These are phyloP conservation scores for Ascodesmis nigricans DNA, from an alignment of 495 filamentous ascomycete genomes.

Conservation along the genomic window DNA sequence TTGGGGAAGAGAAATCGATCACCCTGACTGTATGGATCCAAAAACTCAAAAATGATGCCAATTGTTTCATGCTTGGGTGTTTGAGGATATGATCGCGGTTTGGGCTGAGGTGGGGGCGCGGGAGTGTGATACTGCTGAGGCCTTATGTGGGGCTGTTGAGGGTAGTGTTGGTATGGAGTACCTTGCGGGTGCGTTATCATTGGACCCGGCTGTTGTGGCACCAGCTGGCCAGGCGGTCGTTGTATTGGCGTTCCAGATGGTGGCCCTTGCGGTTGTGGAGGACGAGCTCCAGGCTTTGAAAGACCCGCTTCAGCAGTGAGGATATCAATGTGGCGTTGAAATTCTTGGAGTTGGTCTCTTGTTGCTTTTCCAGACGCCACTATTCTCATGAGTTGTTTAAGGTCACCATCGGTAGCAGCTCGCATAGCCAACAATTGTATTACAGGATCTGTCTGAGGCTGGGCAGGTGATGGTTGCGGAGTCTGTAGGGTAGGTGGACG, in stretches of 20 bases:
- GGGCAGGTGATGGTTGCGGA: conserved; percentile 12
- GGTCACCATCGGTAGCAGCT: conserved; percentile 60
- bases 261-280: conserved; percentile 7
- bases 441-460: conserved; percentile 58
- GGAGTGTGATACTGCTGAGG: conserved; percentile 3
- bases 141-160: conserved; percentile 6
- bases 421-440: conserved; percentile 80
- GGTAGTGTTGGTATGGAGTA: conserved; percentile 11
- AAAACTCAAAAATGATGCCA: conserved; percentile 67
- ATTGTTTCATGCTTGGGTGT: conserved; percentile 38
- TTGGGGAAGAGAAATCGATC: conserved; percentile 83
- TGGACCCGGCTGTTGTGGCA: conserved; percentile 8
- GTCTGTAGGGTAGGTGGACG: conserved; percentile 15
- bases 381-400: conserved; percentile 92
- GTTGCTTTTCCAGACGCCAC: conserved; percentile 75
- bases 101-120: conserved; percentile 26
- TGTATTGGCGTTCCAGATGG: conserved; percentile 6
- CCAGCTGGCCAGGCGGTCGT: conserved; percentile 6
- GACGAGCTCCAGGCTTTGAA: conserved; percentile 8
- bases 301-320: conserved; percentile 29
- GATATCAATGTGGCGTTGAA: conserved; percentile 83
- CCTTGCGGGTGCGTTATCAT: conserved; percentile 10
- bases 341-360: conserved; percentile 57
- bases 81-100: conserved; percentile 16
- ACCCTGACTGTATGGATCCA: conserved; percentile 45